Evolutionary conservation across 805 yeast species (phyloP), one percentile per base, ranked within the genome.

Genomic region (Candida jianshihensis): DNA sequence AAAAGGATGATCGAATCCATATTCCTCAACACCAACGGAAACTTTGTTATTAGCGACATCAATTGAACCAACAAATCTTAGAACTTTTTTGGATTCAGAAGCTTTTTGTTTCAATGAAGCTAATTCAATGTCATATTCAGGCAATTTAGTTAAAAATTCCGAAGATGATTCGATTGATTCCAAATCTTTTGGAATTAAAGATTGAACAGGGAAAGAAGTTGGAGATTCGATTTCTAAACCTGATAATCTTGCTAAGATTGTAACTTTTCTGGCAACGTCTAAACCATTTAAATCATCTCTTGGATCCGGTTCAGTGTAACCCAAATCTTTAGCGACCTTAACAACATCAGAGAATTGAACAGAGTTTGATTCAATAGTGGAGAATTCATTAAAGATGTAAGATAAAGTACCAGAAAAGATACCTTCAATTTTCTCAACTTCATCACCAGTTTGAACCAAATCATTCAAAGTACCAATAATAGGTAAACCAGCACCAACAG

Each of bases 251-350:
- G 96, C 95, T 44, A 92, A 74, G 47, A 92, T 92, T 19, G 98
- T 88, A 21, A 92, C 96, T 63, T 92, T 92, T 73, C 99, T 82
- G 30, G 99, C 99, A 42, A 92, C 96, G 57, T 92, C 99, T 59
- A 92, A 73, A 37, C 99, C 99, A 61, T 90, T 92, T 62, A 92
- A 75, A 59, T 92, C 99, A 61, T 92, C 99, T 66, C 99, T 81
- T 62, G 99, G 98, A 61, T 92, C 99, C 34, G 99, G 99, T 66
- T 92, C 98, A 29, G 97, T 90, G 73, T 87, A 92, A 35, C 99
- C 99, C 47, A 87, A 70, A 35, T 78, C 64, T 65, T 90, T 90
- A 36, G 99, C 98, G 33, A 78, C 78, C 44, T 73, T 70, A 40
- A 92, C 97, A 34, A 92, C 80, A 37, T 88, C 95, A 19, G 97